These are phyloP conservation scores for Dioscorea cayenensis DNA, from an alignment of 116 monocot species.

Conservation along the genomic window DNA sequence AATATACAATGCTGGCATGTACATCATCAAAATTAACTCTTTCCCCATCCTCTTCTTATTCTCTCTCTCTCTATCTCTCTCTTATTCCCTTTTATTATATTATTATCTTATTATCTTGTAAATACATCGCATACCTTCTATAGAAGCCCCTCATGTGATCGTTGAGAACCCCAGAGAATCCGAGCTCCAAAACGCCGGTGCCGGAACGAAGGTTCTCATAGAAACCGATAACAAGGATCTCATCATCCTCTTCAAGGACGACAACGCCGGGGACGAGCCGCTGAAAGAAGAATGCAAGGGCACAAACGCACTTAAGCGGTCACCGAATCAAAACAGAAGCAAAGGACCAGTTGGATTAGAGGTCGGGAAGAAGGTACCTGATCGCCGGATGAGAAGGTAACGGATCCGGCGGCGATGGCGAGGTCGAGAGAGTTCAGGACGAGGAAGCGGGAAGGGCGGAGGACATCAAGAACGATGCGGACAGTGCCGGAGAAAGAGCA, in stretches of 20 bases:
- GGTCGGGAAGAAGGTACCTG: neutral
- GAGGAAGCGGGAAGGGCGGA: constrained; percentile 48
- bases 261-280: constrained; percentile 38
- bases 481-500: constrained; percentile 57
- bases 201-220: constrained; percentile 45
- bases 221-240: constrained; percentile 63
- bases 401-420: constrained; percentile 25
- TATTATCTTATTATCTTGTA: no score
- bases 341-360: neutral
- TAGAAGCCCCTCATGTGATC: constrained; percentile 96
- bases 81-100: no score
- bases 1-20: no score
- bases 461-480: constrained; percentile 37
- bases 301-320: no score
- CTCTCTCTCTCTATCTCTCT: no score
- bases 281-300: constrained; percentile 16
- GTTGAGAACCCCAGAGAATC: constrained; percentile 58
- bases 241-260: constrained; percentile 36
- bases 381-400: neutral
- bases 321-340: neutral
- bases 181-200: constrained; percentile 46
- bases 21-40: no score
- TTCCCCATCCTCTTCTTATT: no score
- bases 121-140: constrained; percentile 43
- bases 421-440: constrained; percentile 88